Percentiles rank a stretch among this genome's conserved stretches.
Conservation (phyloP, 805 yeast genomes). For the Metschnikowia koreensis region DNA sequence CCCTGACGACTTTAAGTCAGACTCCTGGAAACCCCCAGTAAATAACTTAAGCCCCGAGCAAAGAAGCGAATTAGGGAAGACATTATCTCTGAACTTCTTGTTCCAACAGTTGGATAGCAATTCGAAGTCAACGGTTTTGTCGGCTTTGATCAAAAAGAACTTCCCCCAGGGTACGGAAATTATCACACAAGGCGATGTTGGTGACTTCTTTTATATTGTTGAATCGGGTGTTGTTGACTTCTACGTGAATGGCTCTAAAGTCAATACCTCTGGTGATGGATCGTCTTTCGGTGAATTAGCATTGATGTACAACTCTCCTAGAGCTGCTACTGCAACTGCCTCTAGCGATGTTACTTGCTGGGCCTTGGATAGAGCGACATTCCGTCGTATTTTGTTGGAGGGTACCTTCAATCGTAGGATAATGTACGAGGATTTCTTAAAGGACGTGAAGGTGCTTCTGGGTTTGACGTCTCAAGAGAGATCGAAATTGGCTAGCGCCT, state of each 20-base stretch:
- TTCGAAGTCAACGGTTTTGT: constrained; percentile 71
- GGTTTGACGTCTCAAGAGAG: constrained; percentile 77
- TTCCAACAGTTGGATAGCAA: constrained; percentile 81
- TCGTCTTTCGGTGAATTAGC: constrained; percentile 96
- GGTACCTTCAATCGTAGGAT: constrained; percentile 87
- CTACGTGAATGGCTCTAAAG: constrained; percentile 66
- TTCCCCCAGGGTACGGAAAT: constrained; percentile 60
- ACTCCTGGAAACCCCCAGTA: constrained; percentile 72
- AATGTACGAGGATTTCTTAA: constrained; percentile 84
- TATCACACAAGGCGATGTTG: constrained; percentile 90
- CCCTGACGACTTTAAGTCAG: constrained; percentile 65
- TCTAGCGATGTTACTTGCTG: constrained; percentile 68
- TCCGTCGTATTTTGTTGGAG: constrained; percentile 86
- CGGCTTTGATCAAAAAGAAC: constrained; percentile 76
- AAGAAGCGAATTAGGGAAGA: constrained; percentile 61
- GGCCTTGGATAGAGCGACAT: constrained; percentile 92
- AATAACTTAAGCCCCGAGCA: constrained; percentile 64
- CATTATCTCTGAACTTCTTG: constrained; percentile 78
- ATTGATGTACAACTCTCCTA: constrained; percentile 93
- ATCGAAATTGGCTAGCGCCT: constrained; percentile 91
- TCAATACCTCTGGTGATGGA: constrained; percentile 78
- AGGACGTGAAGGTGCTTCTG: constrained; percentile 78
- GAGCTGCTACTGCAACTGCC: constrained; percentile 89
- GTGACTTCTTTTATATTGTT: constrained; percentile 85
- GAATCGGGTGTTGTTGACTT: constrained; percentile 85